A percentile compares a stretch with the other conserved stretches of the same genome.
Conservation (phyloP, 176 grass and related monocot genomes). For the Aegilops sharonensis region DNA sequence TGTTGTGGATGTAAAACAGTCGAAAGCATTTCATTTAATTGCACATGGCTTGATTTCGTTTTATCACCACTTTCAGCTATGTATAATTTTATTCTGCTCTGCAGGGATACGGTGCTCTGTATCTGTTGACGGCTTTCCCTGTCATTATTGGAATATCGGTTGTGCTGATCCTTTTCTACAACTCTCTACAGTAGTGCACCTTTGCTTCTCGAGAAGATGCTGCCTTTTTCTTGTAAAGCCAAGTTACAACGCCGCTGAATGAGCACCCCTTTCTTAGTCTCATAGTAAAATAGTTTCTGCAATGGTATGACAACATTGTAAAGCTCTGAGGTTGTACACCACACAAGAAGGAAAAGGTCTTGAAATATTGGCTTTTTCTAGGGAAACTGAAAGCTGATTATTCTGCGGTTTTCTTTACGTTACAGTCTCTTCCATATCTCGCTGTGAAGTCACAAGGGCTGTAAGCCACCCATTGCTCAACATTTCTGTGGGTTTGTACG, state of each 20-base stretch:
- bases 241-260: background rate
- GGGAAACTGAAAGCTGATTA: background rate
- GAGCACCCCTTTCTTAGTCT: background rate
- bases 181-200: conserved; percentile 73
- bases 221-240: conserved; percentile 30
- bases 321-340: conserved; percentile 3
- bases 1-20: background rate
- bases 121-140: conserved; percentile 82
- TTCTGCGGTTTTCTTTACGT: background rate
- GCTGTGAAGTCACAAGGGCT: background rate
- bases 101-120: conserved; percentile 94
- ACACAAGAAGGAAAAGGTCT: background rate
- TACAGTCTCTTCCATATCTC: background rate
- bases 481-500: background rate
- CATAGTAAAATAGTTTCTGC: conserved; percentile 8
- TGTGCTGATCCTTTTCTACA: conserved; percentile 92
- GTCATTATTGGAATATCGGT: conserved; percentile 82
- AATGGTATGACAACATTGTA: conserved; percentile 3
- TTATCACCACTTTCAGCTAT: background rate
- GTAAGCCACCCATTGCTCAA: background rate
- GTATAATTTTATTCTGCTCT: conserved; percentile 13
- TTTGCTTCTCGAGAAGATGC: conserved; percentile 23
- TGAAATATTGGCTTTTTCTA: background rate
- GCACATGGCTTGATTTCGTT: background rate
- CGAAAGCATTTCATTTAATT: background rate